Percentiles rank a stretch among this genome's conserved stretches.
These are phyloP conservation scores for Camelina hispida DNA, from an alignment of 345 rosid species.

Conservation along the genomic window DNA sequence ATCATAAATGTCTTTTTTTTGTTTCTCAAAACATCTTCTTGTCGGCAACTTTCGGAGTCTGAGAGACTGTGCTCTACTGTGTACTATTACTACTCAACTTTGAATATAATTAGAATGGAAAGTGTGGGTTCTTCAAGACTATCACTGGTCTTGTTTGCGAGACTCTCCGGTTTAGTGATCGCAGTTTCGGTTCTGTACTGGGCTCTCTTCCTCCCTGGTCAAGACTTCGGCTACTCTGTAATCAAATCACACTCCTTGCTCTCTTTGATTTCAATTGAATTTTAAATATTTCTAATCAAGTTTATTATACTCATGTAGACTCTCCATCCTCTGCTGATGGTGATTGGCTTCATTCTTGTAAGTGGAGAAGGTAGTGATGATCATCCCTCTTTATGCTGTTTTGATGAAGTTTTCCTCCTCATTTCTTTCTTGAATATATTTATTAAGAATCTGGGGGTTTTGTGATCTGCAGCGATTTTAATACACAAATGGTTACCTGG, in stretches of 20 bases:
- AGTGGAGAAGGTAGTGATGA: conserved; percentile 83
- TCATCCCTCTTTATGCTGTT: not conserved
- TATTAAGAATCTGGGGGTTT: conserved; percentile 17
- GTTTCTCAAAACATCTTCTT: not conserved
- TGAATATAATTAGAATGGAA: conserved; percentile 27
- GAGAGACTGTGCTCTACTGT: not conserved
- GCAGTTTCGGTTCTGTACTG: conserved; percentile 69
- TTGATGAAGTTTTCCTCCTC: not conserved
- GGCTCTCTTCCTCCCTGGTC: conserved; percentile 59
- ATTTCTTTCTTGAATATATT: not conserved
- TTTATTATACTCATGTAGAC: conserved; percentile 39
- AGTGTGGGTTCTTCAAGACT: conserved; percentile 24
- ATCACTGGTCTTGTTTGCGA: conserved; percentile 64
- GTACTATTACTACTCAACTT: not conserved
- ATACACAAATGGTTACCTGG: conserved; percentile 92
- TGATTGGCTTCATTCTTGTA: conserved; percentile 86
- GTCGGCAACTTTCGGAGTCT: conserved; percentile 17
- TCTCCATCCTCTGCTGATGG: conserved; percentile 89
- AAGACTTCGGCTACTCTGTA: conserved; percentile 73
- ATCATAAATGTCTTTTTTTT: conserved; percentile 2
- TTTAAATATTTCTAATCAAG: conserved; percentile 1
- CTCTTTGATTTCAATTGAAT: conserved; percentile 1
- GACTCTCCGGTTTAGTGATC: conserved; percentile 64
- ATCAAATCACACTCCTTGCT: conserved; percentile 6
- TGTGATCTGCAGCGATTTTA: conserved; percentile 67